Percentiles rank a stretch among this genome's conserved stretches.
These are phyloP conservation scores for Arachnopeziza araneosa DNA, from an alignment of 2,329 filamentous ascomycete species.

Conservation along the genomic window DNA sequence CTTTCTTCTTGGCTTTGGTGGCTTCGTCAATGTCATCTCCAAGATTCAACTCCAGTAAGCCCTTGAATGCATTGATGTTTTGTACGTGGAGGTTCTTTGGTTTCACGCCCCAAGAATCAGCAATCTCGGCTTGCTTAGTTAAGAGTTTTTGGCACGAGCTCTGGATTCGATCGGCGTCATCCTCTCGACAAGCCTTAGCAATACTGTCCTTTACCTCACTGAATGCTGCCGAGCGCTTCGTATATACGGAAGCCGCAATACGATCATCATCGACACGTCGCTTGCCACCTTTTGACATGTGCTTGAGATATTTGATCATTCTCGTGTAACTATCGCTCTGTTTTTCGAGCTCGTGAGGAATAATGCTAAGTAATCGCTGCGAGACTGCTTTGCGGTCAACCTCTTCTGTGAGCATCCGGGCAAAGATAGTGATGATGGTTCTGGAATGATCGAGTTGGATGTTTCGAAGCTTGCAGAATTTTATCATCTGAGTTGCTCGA, in stretches of 20 bases:
- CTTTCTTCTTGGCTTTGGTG: constrained; percentile 1
- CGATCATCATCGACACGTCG: constrained; percentile 16
- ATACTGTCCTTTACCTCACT: constrained; percentile 12
- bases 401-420: constrained; percentile 11
- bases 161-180: constrained; percentile 10
- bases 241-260: constrained; percentile 15
- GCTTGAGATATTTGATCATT: constrained; percentile 17
- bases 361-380: constrained; percentile 10
- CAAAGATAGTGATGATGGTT: constrained; percentile 19
- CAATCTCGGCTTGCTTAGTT: constrained; percentile 12
- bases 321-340: constrained; percentile 13
- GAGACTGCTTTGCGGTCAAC: constrained; percentile 9
- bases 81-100: constrained; percentile 9
- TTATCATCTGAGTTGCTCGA: constrained; percentile 8
- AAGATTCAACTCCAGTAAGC: constrained; percentile 3
- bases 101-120: constrained; percentile 10
- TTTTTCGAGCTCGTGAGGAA: constrained; percentile 12
- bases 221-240: constrained; percentile 21
- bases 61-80: constrained; percentile 14
- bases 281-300: constrained; percentile 11
- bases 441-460: constrained; percentile 21
- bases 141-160: constrained; percentile 8
- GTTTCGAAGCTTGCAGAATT: constrained; percentile 21
- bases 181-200: constrained; percentile 6
- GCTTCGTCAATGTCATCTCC: constrained; percentile 3